Base-by-base conservation (phyloP, 225 moss, liverwort and hornwort genomes). In the Antitrichia curtipendula region DNA sequence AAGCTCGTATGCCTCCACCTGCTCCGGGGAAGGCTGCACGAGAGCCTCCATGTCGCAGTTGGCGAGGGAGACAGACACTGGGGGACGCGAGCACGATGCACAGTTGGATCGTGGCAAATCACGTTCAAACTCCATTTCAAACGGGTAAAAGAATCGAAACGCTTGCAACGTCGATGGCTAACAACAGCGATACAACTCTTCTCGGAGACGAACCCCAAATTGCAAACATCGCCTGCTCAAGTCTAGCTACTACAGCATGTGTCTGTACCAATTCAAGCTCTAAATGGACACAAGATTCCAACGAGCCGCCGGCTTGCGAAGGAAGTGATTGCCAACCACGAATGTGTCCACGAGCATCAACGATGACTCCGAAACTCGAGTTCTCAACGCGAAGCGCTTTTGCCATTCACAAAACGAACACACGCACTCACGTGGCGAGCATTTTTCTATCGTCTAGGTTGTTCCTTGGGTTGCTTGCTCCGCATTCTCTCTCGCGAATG, bases 31-130 rank as follows among this genome's bases (percentile, higher is more conserved):
- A 21, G 94, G 96, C 45, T 94, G 93, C 82, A 93, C 90, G 5
- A 95, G 85, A 28, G 94, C 92, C 23, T 96, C 97, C 45, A 95
- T 93, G 61, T 96, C 95, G 86, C 93, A 96, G 90, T 92, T 95
- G 3, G 91, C 90, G 36, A 95, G 92, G 43, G 91, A 91, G 8
- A 91, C 88, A 14, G 93, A 82, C 77, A 94, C 86, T 1, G 94
- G 88, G 45, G 88, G 76, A 13, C 92, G 80, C 21, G 80, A 58
- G 54, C 87, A 87, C 17, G 89, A 74, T 25, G 83, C 91, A 65
- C 87, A 89, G 84, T 82, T 73, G 7, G 88, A 86, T 82, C 88
- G 88, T 82, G 87, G 84, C 78, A 91, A 78, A 74, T 88, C 87
- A 53, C 69, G 57, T 91, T 87, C 89, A 69, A 84, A 34, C 80